A percentile compares a stretch with the other conserved stretches of the same genome.
phyloP scores from a whole-genome alignment of 1,284 basidiomycete species.

The Pyrrhoderma noxium region DNA sequence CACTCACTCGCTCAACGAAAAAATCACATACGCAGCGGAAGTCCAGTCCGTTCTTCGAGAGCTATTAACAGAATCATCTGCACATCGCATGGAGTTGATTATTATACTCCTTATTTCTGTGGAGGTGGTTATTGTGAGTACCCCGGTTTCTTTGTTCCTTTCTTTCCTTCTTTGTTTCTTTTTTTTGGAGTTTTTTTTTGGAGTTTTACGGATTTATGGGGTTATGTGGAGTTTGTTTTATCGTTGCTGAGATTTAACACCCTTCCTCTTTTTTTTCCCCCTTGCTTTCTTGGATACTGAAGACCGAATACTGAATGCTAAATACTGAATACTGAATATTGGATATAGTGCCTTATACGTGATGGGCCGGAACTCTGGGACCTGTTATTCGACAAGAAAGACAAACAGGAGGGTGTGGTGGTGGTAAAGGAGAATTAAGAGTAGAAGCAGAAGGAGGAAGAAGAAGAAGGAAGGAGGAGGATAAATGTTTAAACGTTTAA shows the following conservation, averaged over 20 bases:
- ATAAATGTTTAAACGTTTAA: too few relatives aligned
- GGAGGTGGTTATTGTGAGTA: conserved; percentile 78
- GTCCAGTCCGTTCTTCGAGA: conserved; percentile 69
- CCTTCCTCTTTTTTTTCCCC: too few relatives aligned
- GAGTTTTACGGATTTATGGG: not conserved
- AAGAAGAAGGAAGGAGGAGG: too few relatives aligned
- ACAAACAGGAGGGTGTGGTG: too few relatives aligned
- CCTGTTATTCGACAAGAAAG: conserved; percentile 29
- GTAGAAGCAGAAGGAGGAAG: too few relatives aligned
- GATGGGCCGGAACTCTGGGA: conserved; percentile 60
- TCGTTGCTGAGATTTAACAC: too few relatives aligned
- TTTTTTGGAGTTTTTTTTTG: too few relatives aligned
- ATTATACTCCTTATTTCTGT: conserved; percentile 88
- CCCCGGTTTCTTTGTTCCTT: not conserved
- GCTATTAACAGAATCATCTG: conserved; percentile 77
- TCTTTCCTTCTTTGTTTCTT: not conserved
- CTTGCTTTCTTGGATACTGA: too few relatives aligned
- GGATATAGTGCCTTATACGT: conserved; percentile 50
- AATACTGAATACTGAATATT: too few relatives aligned
- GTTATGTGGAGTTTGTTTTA: too few relatives aligned
- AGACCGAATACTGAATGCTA: too few relatives aligned
- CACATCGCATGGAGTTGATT: conserved; percentile 85
- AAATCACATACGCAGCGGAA: conserved; percentile 90
- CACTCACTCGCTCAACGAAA: conserved; percentile 78
- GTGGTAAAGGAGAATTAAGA: too few relatives aligned